Evolutionary conservation across 768 basidiomycete species (phyloP).

Genomic region (Trametes meyenii): DNA sequence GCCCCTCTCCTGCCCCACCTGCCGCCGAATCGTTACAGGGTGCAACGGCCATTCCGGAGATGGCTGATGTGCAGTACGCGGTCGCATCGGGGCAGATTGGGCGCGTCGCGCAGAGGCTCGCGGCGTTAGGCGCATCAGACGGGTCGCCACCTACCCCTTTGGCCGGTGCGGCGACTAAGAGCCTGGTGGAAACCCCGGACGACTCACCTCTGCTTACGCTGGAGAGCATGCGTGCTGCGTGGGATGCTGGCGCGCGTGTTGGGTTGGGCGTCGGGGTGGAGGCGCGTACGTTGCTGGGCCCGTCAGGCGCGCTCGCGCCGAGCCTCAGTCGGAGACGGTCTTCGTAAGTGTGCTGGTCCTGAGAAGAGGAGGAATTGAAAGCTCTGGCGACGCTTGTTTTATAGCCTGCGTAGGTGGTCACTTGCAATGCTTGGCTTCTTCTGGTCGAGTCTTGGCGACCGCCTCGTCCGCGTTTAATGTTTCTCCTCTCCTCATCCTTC

Average conservation of each 20-base stretch:
- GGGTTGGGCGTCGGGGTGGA: conserved; percentile 1
- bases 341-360: neutral
- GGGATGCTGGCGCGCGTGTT: conserved; percentile 15
- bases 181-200: neutral
- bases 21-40: too few species aligned
- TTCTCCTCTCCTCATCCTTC: too few species aligned
- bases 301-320: neutral
- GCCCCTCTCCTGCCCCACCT: neutral
- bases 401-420: too few species aligned
- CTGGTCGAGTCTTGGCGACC: neutral
- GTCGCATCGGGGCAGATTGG: neutral
- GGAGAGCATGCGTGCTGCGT: conserved; percentile 17
- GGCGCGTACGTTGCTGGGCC: neutral
- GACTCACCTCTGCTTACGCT: conserved; percentile 17
- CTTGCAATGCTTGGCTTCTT: conserved; percentile 7
- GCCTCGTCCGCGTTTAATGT: neutral
- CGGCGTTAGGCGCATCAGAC: neutral
- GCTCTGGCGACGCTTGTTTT: neutral
- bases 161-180: neutral
- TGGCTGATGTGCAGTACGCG: neutral
- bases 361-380: neutral
- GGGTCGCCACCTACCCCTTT: neutral
- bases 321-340: conserved; percentile 16
- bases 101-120: neutral
- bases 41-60: neutral